Percentiles rank a stretch among this genome's conserved stretches.
These are phyloP conservation scores for Discostella stelligera DNA, from an alignment of 352 stramenopile species.

Conservation along the genomic window DNA sequence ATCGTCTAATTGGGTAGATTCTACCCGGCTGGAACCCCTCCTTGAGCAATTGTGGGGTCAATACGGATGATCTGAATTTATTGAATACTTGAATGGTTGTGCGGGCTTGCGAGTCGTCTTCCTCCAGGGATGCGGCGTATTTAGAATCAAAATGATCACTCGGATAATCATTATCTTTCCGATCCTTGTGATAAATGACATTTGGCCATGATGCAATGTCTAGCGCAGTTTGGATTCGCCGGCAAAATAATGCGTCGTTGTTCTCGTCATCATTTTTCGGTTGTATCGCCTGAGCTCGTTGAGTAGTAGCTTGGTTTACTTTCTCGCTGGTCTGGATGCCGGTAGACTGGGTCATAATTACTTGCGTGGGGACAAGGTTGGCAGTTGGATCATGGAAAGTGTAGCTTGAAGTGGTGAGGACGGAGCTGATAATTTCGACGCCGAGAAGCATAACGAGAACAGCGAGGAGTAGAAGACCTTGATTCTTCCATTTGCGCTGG, in stretches of 20 bases:
- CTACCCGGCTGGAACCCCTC: conserved; percentile 6
- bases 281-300: background rate
- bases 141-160: background rate
- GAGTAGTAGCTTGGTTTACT: too few species aligned
- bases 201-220: conserved; percentile 18
- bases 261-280: background rate
- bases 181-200: conserved; percentile 22
- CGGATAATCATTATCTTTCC: background rate
- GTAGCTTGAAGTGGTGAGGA: background rate
- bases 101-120: conserved; percentile 3
- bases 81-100: conserved; percentile 24
- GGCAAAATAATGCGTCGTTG: background rate
- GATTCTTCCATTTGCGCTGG: background rate
- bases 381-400: background rate
- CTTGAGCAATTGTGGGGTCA: conserved; percentile 19
- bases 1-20: conserved; percentile 5
- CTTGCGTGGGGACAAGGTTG: too few species aligned
- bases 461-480: background rate
- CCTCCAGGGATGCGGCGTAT: conserved; percentile 3
- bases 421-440: background rate
- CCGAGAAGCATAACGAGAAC: background rate
- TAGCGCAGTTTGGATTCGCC: background rate
- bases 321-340: too few species aligned
- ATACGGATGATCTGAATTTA: conserved; percentile 11
- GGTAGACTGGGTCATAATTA: too few species aligned